Evolutionary conservation across 768 basidiomycete genomes (phyloP), one percentile per base, ranked within the genome.

Genomic region (Inosperma sp.): DNA sequence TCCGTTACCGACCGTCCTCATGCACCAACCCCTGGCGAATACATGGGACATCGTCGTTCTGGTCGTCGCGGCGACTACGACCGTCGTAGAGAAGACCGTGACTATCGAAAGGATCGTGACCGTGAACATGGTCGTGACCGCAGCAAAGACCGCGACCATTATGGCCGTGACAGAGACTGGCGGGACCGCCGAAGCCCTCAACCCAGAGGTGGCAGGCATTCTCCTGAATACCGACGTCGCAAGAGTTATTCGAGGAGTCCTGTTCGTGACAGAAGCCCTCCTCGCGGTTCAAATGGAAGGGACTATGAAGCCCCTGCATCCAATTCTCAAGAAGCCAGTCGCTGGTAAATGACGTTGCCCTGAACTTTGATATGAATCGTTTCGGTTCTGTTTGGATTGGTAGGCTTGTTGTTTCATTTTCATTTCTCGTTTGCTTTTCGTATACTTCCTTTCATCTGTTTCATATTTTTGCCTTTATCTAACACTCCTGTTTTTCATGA

Each of bases 11-110:
- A 88, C 55, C 82, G 90, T 39, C 91, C 95, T 21, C 95, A 99
- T 69, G 85, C 88, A 12, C 92, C 96, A 7, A 99, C 95, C 8
- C 95, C 95, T 4, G 95, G 95, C 54, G 91, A 96, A 72, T 99
- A 97, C 68, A 95, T 95, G 90, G 93, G 95, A 10, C 87, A 90
- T 58, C 82, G 88, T 42, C 86, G 88, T 48, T 68, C 78, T 13
- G 63, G 63, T 26, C 51, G 59, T 34, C 66, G 73, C n/a, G n/a
- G n/a, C 17, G 73, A 75, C 47, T 64, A 68, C 17, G 68, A 72
- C 54, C 67, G 65, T 43, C 65, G 68, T 33, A 54, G 65, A 17
- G 65, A 71, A 50, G 67, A 70, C 41, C 72, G 76, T 37, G 73
- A 69, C 12, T 65, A 72, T 54, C 65, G 63, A 39, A 62, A 65